Conservation (phyloP, 2,329 filamentous ascomycete species). For the Whalleya microplaca region DNA sequence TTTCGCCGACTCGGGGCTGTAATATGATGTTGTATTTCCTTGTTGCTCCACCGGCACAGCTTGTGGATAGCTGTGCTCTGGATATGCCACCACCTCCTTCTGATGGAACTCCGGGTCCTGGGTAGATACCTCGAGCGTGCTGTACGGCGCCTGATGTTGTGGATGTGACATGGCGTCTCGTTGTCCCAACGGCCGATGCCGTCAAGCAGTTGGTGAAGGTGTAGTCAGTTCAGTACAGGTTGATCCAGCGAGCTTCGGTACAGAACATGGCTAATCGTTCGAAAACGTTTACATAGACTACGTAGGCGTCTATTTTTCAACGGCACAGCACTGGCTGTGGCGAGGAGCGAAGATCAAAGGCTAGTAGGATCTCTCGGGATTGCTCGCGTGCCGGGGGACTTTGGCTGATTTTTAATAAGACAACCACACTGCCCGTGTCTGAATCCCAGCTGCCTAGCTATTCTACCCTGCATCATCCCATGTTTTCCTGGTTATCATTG, state of each 20-base stretch:
- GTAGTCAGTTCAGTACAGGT: conserved; percentile 13
- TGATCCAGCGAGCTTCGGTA: conserved; percentile 1
- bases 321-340: conserved; percentile 11
- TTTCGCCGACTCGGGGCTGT: conserved; percentile 24
- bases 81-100: conserved; percentile 24
- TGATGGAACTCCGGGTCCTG: conserved; percentile 22
- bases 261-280: conserved; percentile 9
- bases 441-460: conserved; percentile 15
- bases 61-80: conserved; percentile 24
- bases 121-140: conserved; percentile 24
- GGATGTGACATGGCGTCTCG: conserved; percentile 19
- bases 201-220: conserved; percentile 1
- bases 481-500: conserved; percentile 12
- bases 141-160: conserved; percentile 9
- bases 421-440: conserved; percentile 1
- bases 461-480: conserved; percentile 11
- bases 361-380: conserved; percentile 5
- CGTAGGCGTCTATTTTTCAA: conserved; percentile 4
- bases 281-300: neutral
- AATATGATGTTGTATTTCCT: conserved; percentile 13
- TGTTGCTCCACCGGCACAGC: conserved; percentile 24
- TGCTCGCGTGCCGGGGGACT: conserved; percentile 1
- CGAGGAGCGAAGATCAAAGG: neutral
- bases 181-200: conserved; percentile 11
- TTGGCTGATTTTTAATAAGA: conserved; percentile 11